phyloP scores from a whole-genome alignment of 1,284 basidiomycete genomes.

The Leccinum fallax region DNA sequence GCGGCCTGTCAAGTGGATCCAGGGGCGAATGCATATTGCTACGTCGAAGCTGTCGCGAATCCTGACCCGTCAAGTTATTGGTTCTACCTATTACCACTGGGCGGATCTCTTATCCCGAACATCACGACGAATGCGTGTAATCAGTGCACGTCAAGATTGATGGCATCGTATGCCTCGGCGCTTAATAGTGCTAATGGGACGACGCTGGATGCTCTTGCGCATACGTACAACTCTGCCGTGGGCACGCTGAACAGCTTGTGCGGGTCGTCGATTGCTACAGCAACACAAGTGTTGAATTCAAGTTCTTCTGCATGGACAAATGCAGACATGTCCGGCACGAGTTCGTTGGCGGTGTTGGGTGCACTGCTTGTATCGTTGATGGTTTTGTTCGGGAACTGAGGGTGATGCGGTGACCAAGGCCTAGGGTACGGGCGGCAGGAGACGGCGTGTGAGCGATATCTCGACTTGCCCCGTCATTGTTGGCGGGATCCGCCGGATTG shows the following conservation, averaged over 20 bases:
- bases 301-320: conserved; percentile 17
- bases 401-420: background rate
- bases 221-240: conserved; percentile 44
- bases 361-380: conserved; percentile 16
- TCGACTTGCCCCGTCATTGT: background rate
- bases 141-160: conserved; percentile 55
- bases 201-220: conserved; percentile 35
- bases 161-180: conserved; percentile 48
- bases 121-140: conserved; percentile 55
- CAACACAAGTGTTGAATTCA: conserved; percentile 13
- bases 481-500: background rate
- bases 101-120: conserved; percentile 47
- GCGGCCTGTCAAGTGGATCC: conserved; percentile 59
- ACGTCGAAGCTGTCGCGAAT: conserved; percentile 57
- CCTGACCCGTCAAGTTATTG: conserved; percentile 62
- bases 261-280: conserved; percentile 38
- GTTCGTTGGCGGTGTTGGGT: conserved; percentile 12
- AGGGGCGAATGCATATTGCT: conserved; percentile 66
- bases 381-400: conserved; percentile 11
- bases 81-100: conserved; percentile 66
- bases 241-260: conserved; percentile 37
- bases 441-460: background rate
- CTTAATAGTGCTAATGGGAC: conserved; percentile 16
- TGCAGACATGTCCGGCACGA: conserved; percentile 11
- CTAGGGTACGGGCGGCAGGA: background rate